Evolutionary conservation across 768 basidiomycete species (phyloP), one percentile per base, ranked within the genome.

Genomic region (Boletus huronensis): DNA sequence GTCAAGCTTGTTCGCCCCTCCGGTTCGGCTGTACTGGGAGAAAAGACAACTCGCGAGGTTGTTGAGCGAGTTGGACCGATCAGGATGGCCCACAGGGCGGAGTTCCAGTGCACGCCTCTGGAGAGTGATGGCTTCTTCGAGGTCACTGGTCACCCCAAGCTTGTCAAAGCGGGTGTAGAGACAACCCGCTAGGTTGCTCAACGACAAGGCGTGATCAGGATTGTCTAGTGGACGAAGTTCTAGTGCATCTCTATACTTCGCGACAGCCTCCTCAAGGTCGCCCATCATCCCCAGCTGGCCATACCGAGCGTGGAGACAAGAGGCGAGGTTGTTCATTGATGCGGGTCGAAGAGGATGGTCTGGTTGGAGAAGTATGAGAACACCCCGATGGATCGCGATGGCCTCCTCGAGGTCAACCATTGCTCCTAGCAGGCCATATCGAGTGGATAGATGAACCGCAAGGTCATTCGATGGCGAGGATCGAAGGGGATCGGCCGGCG

Each of bases 41-140:
- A 40, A 14, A 21, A 67, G 61, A 19, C 48, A 26, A 35, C 21
- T 19, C 10, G 59, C 63, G 19, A 66, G 64, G 47, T 59, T 64
- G 42, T 50, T 54, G 29, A 65, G 47, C 9, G 40, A 42, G 5
- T 6, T 13, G 19, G 48, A 28, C 28, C 48, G 66, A 28, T 55
- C 25, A 21, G 43, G 57, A 40, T 60, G 42, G 13, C 34, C 42
- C 19, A 34, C 47, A 16, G 64, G 51, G 28, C 14, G 32, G 13
- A 65, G 38, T 21, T 36, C 41, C 23, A 62, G 17, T 5, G 46
- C 61, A 17, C 40, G 45, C 35, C 35, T 42, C 17, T 53, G 41
- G 11, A 53, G 55, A 34, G 31, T 32, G 47, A 63, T 53, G 23
- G 57, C 58, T 29, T 67, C 59, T 8, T 65, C 48, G 21, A 61